Evolutionary conservation across 2,329 filamentous ascomycete species (phyloP).

Genomic region (Colletotrichum sansevieriae): DNA sequence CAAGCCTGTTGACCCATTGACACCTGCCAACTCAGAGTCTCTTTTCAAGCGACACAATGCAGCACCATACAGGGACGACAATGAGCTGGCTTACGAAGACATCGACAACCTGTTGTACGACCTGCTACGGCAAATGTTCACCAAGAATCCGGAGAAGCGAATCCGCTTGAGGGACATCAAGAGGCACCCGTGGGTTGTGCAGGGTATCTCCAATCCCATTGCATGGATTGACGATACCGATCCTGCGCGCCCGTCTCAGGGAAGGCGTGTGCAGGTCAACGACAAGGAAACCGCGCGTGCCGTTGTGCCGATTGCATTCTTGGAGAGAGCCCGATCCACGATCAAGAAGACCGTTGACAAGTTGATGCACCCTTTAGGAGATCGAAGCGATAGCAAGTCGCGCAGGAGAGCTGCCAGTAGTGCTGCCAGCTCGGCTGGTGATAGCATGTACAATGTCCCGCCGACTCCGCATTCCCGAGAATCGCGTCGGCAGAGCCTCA

Average conservation of each 20-base stretch:
- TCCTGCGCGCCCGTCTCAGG: conserved; percentile 80
- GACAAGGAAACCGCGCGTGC: conserved; percentile 90
- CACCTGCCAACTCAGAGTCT: conserved; percentile 66
- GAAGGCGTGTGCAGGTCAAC: conserved; percentile 91
- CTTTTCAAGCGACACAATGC: conserved; percentile 70
- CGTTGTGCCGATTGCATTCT: conserved; percentile 88
- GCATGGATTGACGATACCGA: conserved; percentile 96
- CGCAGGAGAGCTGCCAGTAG: conserved; percentile 72
- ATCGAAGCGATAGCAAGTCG: conserved; percentile 67
- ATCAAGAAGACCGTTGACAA: conserved; percentile 77
- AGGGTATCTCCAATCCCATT: conserved; percentile 79
- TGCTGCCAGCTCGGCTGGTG: conserved; percentile 73
- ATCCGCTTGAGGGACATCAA: conserved; percentile 95
- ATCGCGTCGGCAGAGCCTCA: conserved; percentile 65
- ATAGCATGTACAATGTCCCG: conserved; percentile 60
- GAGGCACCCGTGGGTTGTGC: conserved; percentile 90
- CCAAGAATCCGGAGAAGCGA: conserved; percentile 88
- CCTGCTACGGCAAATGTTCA: conserved; percentile 82
- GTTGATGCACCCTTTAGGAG: conserved; percentile 70
- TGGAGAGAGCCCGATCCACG: conserved; percentile 86
- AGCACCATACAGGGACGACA: conserved; percentile 79
- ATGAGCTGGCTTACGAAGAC: conserved; percentile 86
- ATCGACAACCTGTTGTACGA: conserved; percentile 85
- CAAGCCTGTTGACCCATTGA: conserved; percentile 77
- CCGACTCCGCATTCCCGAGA: conserved; percentile 68